These are phyloP conservation scores for Dendrocalamus latiflorus DNA, from an alignment of 202 grass and related monocot species.

Conservation along the genomic window DNA sequence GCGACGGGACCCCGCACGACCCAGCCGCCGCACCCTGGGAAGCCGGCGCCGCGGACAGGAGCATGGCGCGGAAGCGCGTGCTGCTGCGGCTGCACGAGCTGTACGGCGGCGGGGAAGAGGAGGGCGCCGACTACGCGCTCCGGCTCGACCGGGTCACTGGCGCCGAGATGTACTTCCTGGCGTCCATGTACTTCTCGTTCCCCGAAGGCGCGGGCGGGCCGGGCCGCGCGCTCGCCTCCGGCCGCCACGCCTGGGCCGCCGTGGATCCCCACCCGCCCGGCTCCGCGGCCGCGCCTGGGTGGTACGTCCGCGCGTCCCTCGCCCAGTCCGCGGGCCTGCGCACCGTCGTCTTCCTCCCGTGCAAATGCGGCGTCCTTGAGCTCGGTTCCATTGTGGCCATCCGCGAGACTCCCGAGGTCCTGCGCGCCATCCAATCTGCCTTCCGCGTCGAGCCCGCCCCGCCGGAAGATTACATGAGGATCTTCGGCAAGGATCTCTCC, in stretches of 20 bases:
- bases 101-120: conserved; percentile 54
- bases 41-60: not conserved
- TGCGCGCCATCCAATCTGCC: conserved; percentile 41
- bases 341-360: conserved; percentile 70
- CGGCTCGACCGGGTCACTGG: conserved; percentile 59
- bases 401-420: conserved; percentile 42
- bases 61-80: conserved; percentile 52
- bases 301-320: conserved; percentile 61
- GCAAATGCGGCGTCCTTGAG: conserved; percentile 71
- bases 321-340: conserved; percentile 59
- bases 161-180: conserved; percentile 83
- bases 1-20: conserved; percentile 21
- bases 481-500: conserved; percentile 62
- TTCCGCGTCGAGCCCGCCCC: conserved; percentile 4
- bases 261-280: not conserved
- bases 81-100: conserved; percentile 63
- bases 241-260: conserved; percentile 52
- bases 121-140: conserved; percentile 56
- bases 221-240: conserved; percentile 40
- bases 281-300: conserved; percentile 14
- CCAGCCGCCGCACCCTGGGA: not conserved
- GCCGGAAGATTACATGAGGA: conserved; percentile 38
- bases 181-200: conserved; percentile 95
- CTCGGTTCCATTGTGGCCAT: conserved; percentile 56
- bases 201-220: conserved; percentile 49